A percentile compares a stretch with the other conserved stretches of the same genome.
phyloP scores from a whole-genome alignment of 805 yeast species.

The Saccharomycopsis malanga region DNA sequence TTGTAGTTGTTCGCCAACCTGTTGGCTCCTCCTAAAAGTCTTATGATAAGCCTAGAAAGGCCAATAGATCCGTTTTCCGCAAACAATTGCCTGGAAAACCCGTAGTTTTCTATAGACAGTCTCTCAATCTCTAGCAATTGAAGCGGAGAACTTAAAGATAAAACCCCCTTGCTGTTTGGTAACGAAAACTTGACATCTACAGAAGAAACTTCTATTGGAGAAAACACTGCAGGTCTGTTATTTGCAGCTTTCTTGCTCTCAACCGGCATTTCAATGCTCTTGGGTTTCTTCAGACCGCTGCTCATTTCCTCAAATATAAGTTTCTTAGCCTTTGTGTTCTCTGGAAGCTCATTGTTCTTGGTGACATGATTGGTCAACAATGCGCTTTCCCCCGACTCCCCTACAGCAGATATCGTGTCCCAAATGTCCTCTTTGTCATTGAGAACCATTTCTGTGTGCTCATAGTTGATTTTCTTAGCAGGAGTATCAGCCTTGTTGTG shows the following conservation, averaged over 20 bases:
- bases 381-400: constrained; percentile 1
- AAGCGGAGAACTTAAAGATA: constrained; percentile 67
- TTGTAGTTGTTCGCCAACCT: constrained; percentile 67
- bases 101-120: constrained; percentile 45
- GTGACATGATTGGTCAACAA: constrained; percentile 11
- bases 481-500: constrained; percentile 48
- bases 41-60: constrained; percentile 50
- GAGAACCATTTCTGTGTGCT: constrained; percentile 69
- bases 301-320: constrained; percentile 1
- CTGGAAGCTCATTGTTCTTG: constrained; percentile 19
- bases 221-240: constrained; percentile 21
- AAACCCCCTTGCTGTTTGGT: constrained; percentile 21
- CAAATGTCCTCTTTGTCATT: constrained; percentile 45
- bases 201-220: constrained; percentile 7
- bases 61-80: constrained; percentile 67
- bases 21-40: constrained; percentile 61
- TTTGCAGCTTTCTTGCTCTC: background rate
- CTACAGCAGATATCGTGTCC: constrained; percentile 32
- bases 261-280: background rate
- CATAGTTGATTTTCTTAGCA: constrained; percentile 44
- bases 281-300: constrained; percentile 6
- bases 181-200: constrained; percentile 16
- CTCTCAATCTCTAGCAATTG: constrained; percentile 75
- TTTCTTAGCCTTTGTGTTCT: constrained; percentile 12
- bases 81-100: constrained; percentile 38